Conservation (phyloP, 768 basidiomycete species). For the Mycena leptocephala region DNA sequence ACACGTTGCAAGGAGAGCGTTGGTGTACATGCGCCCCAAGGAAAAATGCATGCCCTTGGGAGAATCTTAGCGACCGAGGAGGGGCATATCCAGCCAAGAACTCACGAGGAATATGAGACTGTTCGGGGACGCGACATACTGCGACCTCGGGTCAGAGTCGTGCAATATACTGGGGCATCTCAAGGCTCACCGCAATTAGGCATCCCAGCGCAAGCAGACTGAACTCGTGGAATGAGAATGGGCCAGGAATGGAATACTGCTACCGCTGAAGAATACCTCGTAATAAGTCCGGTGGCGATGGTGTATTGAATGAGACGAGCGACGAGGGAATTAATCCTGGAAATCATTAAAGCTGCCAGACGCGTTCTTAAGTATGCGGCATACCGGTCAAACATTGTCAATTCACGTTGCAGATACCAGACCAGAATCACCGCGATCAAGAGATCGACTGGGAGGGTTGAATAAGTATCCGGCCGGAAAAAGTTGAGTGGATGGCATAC, state of each 20-base stretch:
- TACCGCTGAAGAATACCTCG: not conserved
- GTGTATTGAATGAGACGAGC: not conserved
- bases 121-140: not conserved
- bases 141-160: not conserved
- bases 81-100: not conserved
- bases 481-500: too few relatives aligned
- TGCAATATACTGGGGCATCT: not conserved
- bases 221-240: not conserved
- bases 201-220: not conserved
- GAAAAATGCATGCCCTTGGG: not conserved
- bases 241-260: not conserved
- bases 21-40: not conserved
- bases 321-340: not conserved
- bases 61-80: not conserved
- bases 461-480: too few relatives aligned
- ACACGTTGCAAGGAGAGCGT: not conserved
- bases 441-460: not conserved
- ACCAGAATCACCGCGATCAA: not conserved
- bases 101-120: not conserved
- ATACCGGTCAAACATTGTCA: not conserved
- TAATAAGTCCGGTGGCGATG: not conserved
- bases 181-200: not conserved
- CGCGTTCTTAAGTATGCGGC: not conserved
- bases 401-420: not conserved
- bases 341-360: not conserved